Conservation (phyloP, 345 rosid genomes). For the Eucalyptus grandis region DNA sequence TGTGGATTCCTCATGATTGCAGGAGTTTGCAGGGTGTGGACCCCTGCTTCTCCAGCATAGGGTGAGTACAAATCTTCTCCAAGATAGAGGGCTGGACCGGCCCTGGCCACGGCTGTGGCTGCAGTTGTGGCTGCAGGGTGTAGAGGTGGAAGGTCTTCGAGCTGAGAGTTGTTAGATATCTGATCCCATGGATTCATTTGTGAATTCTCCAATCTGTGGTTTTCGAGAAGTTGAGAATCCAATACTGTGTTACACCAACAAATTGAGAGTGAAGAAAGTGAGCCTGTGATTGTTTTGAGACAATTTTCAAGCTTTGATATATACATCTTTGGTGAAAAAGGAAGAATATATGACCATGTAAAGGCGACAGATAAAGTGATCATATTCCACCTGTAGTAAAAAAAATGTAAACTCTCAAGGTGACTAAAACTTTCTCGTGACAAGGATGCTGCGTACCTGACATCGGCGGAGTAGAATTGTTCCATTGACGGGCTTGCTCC, state of each 20-base stretch:
- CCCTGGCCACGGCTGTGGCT: fast-evolving
- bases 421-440: background rate
- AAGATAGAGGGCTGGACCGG: background rate
- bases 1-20: background rate
- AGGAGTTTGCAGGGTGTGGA: background rate
- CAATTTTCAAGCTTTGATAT: background rate
- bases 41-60: background rate
- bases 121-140: background rate
- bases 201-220: background rate
- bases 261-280: background rate
- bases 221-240: background rate
- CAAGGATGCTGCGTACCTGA: background rate
- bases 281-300: background rate
- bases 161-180: background rate
- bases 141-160: background rate
- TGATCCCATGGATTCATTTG: background rate
- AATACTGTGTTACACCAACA: background rate
- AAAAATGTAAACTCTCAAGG: background rate
- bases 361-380: background rate
- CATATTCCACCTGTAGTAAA: background rate
- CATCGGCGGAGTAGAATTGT: background rate
- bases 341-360: background rate
- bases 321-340: background rate
- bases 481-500: background rate
- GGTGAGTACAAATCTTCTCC: background rate